These are phyloP conservation scores for Gloeophyllum trabeum DNA, from an alignment of 768 basidiomycete genomes.

Conservation along the genomic window DNA sequence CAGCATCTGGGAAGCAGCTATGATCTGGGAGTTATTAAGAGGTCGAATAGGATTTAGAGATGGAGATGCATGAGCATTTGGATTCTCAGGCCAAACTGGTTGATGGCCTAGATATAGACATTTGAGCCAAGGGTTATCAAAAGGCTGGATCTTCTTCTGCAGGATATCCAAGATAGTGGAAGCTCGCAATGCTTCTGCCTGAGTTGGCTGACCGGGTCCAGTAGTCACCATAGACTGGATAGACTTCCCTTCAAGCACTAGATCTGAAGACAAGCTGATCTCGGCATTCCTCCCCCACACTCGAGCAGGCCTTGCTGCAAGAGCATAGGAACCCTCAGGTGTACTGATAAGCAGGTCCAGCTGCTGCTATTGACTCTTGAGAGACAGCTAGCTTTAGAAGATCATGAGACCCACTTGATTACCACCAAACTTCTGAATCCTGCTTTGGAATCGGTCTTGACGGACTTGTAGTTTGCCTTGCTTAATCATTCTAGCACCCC, in stretches of 20 bases:
- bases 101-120: not conserved
- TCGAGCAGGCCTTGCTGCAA: not conserved
- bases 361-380: not conserved
- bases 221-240: slow-evolving; percentile 30
- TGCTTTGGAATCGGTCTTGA: too few relatives aligned
- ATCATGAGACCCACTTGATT: not conserved
- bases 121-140: not conserved
- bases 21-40: not conserved
- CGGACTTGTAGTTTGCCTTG: too few relatives aligned
- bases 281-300: not conserved
- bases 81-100: not conserved
- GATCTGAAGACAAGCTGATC: not conserved
- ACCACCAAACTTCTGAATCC: too few relatives aligned
- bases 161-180: slow-evolving; percentile 20
- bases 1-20: slow-evolving; percentile 19
- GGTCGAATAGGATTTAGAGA: too few relatives aligned
- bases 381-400: not conserved
- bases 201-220: slow-evolving; percentile 46
- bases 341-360: not conserved
- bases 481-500: too few relatives aligned
- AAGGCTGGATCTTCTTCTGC: slow-evolving; percentile 10
- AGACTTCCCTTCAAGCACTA: slow-evolving; percentile 17
- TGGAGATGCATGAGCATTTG: not conserved
- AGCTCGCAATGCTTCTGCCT: slow-evolving; percentile 36
- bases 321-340: not conserved